These are phyloP conservation scores for Verticillium dahliae DNA, from an alignment of 2,329 filamentous ascomycete genomes.

Conservation along the genomic window DNA sequence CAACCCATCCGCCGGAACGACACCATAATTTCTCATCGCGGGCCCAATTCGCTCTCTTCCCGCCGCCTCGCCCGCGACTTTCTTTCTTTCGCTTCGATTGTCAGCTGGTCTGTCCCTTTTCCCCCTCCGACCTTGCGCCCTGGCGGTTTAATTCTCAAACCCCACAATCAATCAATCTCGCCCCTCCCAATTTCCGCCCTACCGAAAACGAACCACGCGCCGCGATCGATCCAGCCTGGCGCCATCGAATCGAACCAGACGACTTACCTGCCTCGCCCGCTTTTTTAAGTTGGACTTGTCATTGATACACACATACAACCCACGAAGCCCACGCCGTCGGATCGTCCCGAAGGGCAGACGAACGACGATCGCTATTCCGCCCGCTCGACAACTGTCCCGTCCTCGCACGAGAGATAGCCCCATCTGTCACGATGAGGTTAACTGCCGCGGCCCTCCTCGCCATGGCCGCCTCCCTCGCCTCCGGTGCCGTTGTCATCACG, in stretches of 20 bases:
- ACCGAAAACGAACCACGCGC: not conserved
- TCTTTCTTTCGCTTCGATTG: not conserved
- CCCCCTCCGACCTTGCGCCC: not conserved
- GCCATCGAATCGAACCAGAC: not conserved
- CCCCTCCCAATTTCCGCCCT: not conserved
- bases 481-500: conserved; percentile 49
- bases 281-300: not conserved
- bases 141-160: not conserved
- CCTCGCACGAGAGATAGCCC: conserved; percentile 16
- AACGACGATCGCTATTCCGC: not conserved
- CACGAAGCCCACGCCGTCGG: not conserved
- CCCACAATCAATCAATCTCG: not conserved
- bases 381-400: not conserved
- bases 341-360: not conserved
- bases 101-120: not conserved
- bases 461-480: conserved; percentile 34
- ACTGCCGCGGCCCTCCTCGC: no score
- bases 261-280: not conserved
- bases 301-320: not conserved
- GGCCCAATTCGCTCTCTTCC: not conserved
- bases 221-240: not conserved
- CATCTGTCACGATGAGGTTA: conserved; percentile 29
- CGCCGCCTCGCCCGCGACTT: not conserved
- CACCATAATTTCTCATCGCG: not conserved
- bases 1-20: not conserved